A percentile compares a stretch with the other conserved stretches of the same genome.
Evolutionary conservation across 768 basidiomycete species (phyloP).

Genomic region (Macrolepiota dolichaula): DNA sequence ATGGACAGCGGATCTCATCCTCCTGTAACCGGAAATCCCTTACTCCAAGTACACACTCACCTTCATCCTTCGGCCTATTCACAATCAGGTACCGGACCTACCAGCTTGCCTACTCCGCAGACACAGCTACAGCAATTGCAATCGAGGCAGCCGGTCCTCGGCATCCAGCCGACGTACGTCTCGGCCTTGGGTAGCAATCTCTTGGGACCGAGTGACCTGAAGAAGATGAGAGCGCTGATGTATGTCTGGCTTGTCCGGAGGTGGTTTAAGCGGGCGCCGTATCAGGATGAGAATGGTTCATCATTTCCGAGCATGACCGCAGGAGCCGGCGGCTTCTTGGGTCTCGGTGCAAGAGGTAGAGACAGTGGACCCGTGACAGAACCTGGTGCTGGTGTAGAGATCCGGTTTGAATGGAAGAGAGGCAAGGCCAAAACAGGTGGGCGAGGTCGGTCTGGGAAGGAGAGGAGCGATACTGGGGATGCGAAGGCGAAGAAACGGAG

Average conservation of each 20-base stretch:
- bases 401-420: slow-evolving; percentile 79
- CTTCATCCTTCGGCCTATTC: slow-evolving; percentile 1
- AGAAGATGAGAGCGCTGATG: slow-evolving; percentile 38
- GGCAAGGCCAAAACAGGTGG: slow-evolving; percentile 33
- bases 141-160: slow-evolving; percentile 46
- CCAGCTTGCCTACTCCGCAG: slow-evolving; percentile 7
- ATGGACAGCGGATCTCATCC: slow-evolving; percentile 6
- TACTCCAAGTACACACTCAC: background rate
- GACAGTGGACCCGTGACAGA: background rate
- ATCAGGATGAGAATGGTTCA: slow-evolving; percentile 1
- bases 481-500: background rate
- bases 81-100: slow-evolving; percentile 1
- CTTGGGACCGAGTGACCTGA: slow-evolving; percentile 9
- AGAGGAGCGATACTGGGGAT: slow-evolving; percentile 17
- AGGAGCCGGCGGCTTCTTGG: slow-evolving; percentile 5
- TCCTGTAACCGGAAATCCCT: background rate
- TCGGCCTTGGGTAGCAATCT: slow-evolving; percentile 29
- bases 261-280: slow-evolving; percentile 55
- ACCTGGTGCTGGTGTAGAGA: slow-evolving; percentile 50
- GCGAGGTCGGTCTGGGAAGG: slow-evolving; percentile 22
- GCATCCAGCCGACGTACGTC: slow-evolving; percentile 64
- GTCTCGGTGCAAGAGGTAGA: slow-evolving; percentile 9
- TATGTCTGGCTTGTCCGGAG: slow-evolving; percentile 77
- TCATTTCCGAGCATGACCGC: background rate
- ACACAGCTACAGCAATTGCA: slow-evolving; percentile 20